Base-by-base conservation (phyloP, 2,329 filamentous ascomycete species). In the Bipolaris zeicola region DNA sequence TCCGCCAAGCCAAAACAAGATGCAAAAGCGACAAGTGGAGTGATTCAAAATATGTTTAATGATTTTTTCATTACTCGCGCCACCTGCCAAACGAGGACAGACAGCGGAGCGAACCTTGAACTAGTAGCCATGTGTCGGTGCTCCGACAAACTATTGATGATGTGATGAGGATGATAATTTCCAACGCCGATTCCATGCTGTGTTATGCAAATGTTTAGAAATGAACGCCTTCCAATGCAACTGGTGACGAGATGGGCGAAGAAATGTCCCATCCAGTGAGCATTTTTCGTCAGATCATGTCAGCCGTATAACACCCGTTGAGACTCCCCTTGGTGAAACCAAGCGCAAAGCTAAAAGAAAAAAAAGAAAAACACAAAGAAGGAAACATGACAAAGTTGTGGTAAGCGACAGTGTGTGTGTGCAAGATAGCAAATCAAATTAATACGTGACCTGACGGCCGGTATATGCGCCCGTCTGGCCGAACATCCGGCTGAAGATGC, bases 401-500 rank as follows among this genome's bases (percentile, higher is more conserved):
- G 47, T 52, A 51, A 59, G 66, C 64, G 63, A 67, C 62, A 66
- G 66, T 42, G 61, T 41, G 63, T 31, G 28, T 31, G 28, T 31
- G 28, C 67, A 61, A 54, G 42, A 50, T 20, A 68, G 62, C 56
- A 62, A 68, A 55, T 64, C 62, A 44, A 58, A 66, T 70, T 67
- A 75, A 60, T 76, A 76, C 45, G 60, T 56, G 51, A 63, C 50
- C 48, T 70, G 69, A 49, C 72, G 66, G 49, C 58, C 65, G 22
- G 64, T 58, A 54, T 74, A 74, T 11, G 65, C 45, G 41, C 61
- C 63, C 28, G 64, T 65, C 46, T 65, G 60, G 53, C 67, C 70
- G 51, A 75, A 76, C 69, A 76, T 74, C 41, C 72, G 60, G 68
- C 74, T 76, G 68, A 76, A 75, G 69, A 76, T 74, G 39, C 73